Conservation (phyloP, 257 asterid genomes). For the Solanum sejunctum region DNA sequence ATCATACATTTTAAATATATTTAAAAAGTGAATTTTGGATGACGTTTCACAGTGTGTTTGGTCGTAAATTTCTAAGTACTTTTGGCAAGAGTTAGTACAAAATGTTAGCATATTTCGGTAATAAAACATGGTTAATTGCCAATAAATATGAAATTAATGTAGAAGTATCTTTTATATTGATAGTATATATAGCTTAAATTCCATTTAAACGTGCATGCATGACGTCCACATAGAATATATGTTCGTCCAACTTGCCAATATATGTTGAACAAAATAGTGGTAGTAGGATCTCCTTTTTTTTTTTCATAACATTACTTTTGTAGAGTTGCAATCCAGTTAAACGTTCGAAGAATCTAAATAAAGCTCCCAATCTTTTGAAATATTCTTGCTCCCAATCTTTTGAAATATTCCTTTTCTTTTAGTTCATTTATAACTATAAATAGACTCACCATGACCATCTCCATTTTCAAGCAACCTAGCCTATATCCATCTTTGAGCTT, state of each 20-base stretch:
- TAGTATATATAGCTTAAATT: neutral
- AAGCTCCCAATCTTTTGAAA: neutral
- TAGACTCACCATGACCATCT: neutral
- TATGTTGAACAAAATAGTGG: neutral
- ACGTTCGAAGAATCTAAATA: neutral
- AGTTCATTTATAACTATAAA: neutral
- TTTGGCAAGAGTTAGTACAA: too few relatives aligned
- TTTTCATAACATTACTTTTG: neutral
- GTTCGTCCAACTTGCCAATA: neutral
- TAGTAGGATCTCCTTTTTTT: neutral
- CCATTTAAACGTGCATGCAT: too few relatives aligned
- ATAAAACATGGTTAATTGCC: too few relatives aligned
- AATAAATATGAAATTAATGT: neutral
- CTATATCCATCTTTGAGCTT: neutral
- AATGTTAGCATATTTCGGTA: too few relatives aligned
- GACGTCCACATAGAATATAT: neutral
- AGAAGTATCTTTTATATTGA: neutral
- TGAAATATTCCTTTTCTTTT: neutral
- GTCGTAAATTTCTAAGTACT: too few relatives aligned
- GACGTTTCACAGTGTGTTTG: too few relatives aligned
- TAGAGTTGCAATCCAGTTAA: neutral
- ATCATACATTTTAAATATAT: too few relatives aligned
- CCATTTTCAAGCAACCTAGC: neutral
- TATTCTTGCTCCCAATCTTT: neutral
- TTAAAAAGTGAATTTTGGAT: too few relatives aligned